Evolutionary conservation across 2,329 filamentous ascomycete genomes (phyloP).

Genomic region (Diaporthe ampelina): DNA sequence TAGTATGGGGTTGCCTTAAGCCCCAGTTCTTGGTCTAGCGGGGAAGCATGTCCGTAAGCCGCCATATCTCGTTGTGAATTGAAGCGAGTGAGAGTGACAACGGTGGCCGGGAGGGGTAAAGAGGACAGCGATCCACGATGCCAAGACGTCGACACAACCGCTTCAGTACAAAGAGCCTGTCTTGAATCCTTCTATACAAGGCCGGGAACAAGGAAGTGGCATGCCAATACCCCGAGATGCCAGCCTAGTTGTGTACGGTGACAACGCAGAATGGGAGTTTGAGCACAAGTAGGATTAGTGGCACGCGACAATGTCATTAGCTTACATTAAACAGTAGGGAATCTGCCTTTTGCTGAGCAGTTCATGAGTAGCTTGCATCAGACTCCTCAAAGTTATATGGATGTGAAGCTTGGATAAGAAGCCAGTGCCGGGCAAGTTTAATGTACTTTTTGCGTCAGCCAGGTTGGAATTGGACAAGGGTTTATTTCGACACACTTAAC

Average conservation of each 20-base stretch:
- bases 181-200: background rate
- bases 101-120: constrained; percentile 3
- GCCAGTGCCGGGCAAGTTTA: no score
- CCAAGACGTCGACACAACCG: constrained; percentile 16
- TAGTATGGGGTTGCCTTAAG: constrained; percentile 14
- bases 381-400: no score
- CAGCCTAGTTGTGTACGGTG: background rate
- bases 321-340: background rate
- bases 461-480: no score
- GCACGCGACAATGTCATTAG: background rate
- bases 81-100: constrained; percentile 11
- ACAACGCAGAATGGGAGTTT: background rate
- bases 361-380: no score
- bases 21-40: constrained; percentile 14
- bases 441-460: background rate
- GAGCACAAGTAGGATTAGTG: background rate
- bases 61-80: constrained; percentile 16
- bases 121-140: background rate
- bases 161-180: background rate
- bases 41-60: background rate
- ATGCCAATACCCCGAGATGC: background rate
- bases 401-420: background rate
- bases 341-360: no score
- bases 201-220: background rate
- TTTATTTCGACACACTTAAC: background rate